phyloP scores from a whole-genome alignment of 345 rosid species.

The Eucalyptus urophylla region DNA sequence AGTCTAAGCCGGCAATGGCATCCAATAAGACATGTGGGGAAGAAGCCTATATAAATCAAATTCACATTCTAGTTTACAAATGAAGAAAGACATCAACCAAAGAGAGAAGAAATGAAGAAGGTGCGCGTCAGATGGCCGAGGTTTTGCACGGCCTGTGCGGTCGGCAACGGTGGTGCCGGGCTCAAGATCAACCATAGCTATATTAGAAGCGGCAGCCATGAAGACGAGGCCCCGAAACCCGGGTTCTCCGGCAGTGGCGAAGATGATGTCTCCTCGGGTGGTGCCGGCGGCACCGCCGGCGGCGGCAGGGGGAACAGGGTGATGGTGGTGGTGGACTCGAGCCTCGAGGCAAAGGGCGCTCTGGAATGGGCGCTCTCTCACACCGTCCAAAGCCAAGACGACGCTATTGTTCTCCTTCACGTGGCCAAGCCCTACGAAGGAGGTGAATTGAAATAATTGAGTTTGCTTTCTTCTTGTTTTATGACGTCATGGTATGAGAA shows the following conservation, averaged over 20 bases:
- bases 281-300: background rate
- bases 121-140: background rate
- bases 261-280: background rate
- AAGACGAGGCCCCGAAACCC: background rate
- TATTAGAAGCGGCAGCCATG: background rate
- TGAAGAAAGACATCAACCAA: background rate
- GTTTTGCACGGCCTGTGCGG: background rate
- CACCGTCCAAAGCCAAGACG: slow-evolving; percentile 35
- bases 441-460: slow-evolving; percentile 9
- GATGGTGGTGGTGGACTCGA: slow-evolving; percentile 80
- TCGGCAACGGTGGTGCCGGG: background rate
- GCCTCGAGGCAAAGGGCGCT: slow-evolving; percentile 57
- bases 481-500: background rate
- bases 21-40: background rate
- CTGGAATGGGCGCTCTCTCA: slow-evolving; percentile 90
- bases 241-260: background rate
- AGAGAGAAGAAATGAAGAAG: background rate
- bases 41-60: background rate
- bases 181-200: background rate
- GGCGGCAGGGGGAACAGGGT: slow-evolving; percentile 38
- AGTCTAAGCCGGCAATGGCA: background rate
- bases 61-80: background rate
- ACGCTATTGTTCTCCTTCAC: slow-evolving; percentile 48
- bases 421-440: slow-evolving; percentile 24
- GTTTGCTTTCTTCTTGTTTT: background rate